phyloP scores from a whole-genome alignment of 208 protist genomes.

The Acanthamoeba sp. region DNA sequence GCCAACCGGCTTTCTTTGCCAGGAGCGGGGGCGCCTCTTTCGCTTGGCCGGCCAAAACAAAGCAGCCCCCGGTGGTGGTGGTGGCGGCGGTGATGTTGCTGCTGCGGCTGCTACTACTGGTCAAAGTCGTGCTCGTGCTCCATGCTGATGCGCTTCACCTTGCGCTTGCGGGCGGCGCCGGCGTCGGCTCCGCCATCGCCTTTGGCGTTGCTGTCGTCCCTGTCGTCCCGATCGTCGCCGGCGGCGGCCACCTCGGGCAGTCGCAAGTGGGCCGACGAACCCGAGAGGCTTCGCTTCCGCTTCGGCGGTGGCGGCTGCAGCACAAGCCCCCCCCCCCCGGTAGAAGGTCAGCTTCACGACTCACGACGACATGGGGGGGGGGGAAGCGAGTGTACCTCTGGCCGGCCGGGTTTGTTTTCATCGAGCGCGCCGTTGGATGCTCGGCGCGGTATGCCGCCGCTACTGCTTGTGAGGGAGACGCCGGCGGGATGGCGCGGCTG shows the following conservation, averaged over 20 bases:
- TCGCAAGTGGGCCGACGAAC: not conserved
- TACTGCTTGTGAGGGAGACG: not conserved
- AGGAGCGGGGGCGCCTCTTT: no score
- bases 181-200: not conserved
- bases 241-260: not conserved
- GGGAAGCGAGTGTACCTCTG: not conserved
- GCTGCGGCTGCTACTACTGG: not conserved
- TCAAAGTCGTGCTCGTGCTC: not conserved
- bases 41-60: no score
- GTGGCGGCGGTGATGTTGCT: no score
- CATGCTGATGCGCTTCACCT: slow-evolving; percentile 54
- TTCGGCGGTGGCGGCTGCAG: slow-evolving; percentile 15
- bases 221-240: not conserved
- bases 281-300: not conserved
- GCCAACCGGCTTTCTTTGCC: no score
- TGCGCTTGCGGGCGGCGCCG: not conserved
- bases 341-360: not conserved
- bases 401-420: not conserved
- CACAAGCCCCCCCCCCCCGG: no score
- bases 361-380: not conserved
- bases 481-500: no score
- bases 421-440: slow-evolving; percentile 31
- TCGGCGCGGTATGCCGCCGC: slow-evolving; percentile 9
- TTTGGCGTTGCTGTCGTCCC: not conserved
- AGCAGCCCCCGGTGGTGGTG: no score